Conservation (phyloP, 257 asterid species). For the Fraxinus pennsylvanica region DNA sequence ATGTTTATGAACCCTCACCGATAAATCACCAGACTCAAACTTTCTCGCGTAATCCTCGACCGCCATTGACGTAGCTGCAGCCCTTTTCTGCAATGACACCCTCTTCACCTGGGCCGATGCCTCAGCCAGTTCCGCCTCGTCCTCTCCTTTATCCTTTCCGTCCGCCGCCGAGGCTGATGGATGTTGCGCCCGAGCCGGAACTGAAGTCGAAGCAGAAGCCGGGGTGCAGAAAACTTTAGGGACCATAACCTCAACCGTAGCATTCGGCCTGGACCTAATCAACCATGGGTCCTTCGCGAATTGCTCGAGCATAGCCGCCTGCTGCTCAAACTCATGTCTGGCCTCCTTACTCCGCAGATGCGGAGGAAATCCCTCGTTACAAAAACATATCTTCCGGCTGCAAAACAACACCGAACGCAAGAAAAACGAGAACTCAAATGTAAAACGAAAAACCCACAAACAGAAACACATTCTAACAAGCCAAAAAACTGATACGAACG, state of each 20-base stretch:
- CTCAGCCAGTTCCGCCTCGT: conserved; percentile 19
- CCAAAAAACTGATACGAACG: background rate
- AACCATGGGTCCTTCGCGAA: conserved; percentile 86
- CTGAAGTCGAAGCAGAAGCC: conserved; percentile 14
- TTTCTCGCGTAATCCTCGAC: conserved; percentile 83
- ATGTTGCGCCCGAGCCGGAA: conserved; percentile 39
- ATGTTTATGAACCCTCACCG: conserved; percentile 44
- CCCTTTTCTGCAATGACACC: conserved; percentile 81
- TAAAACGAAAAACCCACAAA: conserved; percentile 11
- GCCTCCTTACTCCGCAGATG: conserved; percentile 61
- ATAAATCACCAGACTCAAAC: conserved; percentile 81
- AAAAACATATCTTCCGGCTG: conserved; percentile 89
- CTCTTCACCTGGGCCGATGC: conserved; percentile 83
- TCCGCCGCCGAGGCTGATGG: conserved; percentile 38
- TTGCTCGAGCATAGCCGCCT: conserved; percentile 66
- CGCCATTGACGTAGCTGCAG: conserved; percentile 74
- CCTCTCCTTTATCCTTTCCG: conserved; percentile 52
- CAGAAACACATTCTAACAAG: background rate
- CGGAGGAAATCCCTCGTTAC: conserved; percentile 73
- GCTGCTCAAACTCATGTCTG: conserved; percentile 55
- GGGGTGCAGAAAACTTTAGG: conserved; percentile 67
- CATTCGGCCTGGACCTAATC: conserved; percentile 62
- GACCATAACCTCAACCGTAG: conserved; percentile 80
- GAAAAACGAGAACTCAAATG: conserved; percentile 32
- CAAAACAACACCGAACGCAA: conserved; percentile 38